Percentiles rank a stretch among this genome's conserved stretches.
Evolutionary conservation across 257 asterid species (phyloP).

Genomic region (Salvia rosmarinus): DNA sequence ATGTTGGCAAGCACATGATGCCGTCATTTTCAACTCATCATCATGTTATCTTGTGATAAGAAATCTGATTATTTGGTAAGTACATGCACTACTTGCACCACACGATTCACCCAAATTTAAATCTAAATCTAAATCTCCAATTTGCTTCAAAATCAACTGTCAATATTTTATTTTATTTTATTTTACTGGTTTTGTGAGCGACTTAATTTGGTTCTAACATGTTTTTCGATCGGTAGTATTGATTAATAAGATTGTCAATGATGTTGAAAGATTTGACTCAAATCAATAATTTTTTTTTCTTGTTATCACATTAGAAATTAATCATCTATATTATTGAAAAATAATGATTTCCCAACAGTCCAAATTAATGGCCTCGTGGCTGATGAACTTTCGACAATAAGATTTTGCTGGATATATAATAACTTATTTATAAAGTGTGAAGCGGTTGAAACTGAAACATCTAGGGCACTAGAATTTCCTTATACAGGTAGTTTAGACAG

Average conservation of each 20-base stretch:
- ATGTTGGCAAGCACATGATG: conserved; percentile 29
- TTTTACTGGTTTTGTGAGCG: neutral
- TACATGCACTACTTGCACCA: neutral
- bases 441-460: conserved; percentile 30
- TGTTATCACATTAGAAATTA: neutral
- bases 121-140: neutral
- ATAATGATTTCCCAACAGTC: neutral
- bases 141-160: neutral
- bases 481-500: neutral
- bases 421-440: neutral
- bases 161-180: too few species aligned
- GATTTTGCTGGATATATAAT: conserved; percentile 14
- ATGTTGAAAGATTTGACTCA: neutral
- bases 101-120: neutral
- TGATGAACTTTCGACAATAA: conserved; percentile 7
- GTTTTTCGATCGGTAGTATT: neutral
- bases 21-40: conserved; percentile 24
- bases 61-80: neutral
- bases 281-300: neutral
- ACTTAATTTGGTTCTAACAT: neutral
- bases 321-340: neutral
- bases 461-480: neutral
- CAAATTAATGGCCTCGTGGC: conserved; percentile 9
- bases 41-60: neutral
- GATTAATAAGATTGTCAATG: too few species aligned